Evolutionary conservation across 2,329 filamentous ascomycete genomes (phyloP), one percentile per base, ranked within the genome.

Genomic region (Penicillium paneum): DNA sequence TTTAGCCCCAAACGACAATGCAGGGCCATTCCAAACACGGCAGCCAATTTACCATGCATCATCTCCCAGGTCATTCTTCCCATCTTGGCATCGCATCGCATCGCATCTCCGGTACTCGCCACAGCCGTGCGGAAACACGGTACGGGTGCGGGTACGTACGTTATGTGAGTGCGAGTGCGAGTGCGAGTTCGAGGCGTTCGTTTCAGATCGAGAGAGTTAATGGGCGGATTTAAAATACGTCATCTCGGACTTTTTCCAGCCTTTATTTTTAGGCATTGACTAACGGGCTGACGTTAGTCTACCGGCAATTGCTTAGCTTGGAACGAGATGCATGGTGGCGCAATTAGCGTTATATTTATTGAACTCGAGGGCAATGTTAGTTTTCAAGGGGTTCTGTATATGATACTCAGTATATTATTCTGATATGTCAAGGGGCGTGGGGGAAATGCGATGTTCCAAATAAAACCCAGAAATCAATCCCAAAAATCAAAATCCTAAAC

Each of bases 401-500:
- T 47, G 51, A 54, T 50, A 24, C 21, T 24, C 21, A 24, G 21
- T 24, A 38, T 44, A 29, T 42, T 47, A 54, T 39, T 39, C 32
- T 54, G 46, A 54, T 42, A 28, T 39, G 32, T 54, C 46, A 35
- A 52, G 28, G 2, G 28, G 12, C n/a, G n/a, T n/a, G 21, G 17
- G 31, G 13, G 3, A 1, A 35, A 41, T 15, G 2, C 24, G 47
- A 54, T 36, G 32, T 17, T 40, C n/a, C 12, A 45, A 39, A 36
- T 41, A 31, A 24, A n/a, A n/a, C 5, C 13, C 15, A 46, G 31
- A 19, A 35, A 34, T 34, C 42, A 32, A 36, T n/a, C 5, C 13
- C 15, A 46, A 35, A 19, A 35, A 34, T 34, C 42, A 32, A 36
- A 21, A 54, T 47, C 52, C 54, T 40, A 59, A 59, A 62, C 56